A percentile compares a stretch with the other conserved stretches of the same genome.
Evolutionary conservation across 768 basidiomycete genomes (phyloP).

Genomic region (Rhodotorula babjevae): DNA sequence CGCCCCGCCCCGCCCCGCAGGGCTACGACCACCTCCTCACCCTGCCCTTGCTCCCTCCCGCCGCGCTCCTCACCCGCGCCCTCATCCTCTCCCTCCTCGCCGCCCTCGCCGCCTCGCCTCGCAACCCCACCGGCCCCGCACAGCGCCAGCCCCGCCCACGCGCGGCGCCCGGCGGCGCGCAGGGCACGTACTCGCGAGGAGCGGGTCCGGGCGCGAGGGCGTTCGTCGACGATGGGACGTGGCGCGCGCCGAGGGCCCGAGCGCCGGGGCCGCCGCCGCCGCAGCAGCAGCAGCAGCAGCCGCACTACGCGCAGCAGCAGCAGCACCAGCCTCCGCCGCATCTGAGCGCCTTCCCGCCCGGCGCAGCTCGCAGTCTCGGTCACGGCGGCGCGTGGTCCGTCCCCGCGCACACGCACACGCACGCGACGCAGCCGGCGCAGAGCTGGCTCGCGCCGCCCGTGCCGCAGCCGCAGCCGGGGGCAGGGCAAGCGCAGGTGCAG

Average conservation of each 20-base stretch:
- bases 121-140: background rate
- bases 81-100: slow-evolving; percentile 22
- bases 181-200: background rate
- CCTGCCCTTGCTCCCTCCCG: slow-evolving; percentile 26
- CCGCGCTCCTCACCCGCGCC: slow-evolving; percentile 9
- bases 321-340: too few species aligned
- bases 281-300: too few species aligned
- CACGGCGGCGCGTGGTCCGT: too few species aligned
- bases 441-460: too few species aligned
- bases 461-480: too few species aligned
- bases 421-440: too few species aligned
- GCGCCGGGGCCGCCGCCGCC: background rate
- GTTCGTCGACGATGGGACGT: slow-evolving; percentile 33
- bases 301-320: too few species aligned
- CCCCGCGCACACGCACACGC: too few species aligned
- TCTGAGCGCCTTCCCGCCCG: too few species aligned
- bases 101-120: background rate
- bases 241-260: background rate
- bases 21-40: slow-evolving; percentile 35
- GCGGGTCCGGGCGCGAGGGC: too few species aligned
- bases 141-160: slow-evolving; percentile 16
- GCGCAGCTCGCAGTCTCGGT: too few species aligned
- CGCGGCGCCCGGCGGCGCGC: background rate
- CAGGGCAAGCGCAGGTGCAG: too few species aligned
- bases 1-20: background rate